Conservation (phyloP, 2,329 filamentous ascomycete genomes). For the Lomentospora prolificans region DNA sequence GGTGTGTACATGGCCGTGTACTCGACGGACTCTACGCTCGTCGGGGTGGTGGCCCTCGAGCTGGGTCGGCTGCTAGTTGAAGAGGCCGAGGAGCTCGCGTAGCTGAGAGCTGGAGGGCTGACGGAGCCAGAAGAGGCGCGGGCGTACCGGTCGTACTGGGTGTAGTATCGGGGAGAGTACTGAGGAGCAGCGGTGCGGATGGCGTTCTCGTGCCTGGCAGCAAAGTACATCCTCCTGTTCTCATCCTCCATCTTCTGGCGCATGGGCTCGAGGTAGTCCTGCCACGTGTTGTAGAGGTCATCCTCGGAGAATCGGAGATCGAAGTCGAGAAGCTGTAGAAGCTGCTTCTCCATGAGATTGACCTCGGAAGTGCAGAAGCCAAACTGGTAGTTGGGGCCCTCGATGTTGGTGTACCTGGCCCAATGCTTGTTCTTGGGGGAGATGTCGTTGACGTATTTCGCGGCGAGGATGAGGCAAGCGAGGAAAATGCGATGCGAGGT, state of each 20-base stretch:
- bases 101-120: conserved; percentile 38
- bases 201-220: conserved; percentile 25
- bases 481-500: conserved; percentile 97
- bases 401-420: conserved; percentile 83
- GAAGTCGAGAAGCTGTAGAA: conserved; percentile 91
- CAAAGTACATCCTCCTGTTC: conserved; percentile 37
- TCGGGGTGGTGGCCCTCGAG: conserved; percentile 42
- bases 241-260: conserved; percentile 47
- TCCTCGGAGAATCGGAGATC: conserved; percentile 77
- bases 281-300: conserved; percentile 79
- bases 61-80: conserved; percentile 38
- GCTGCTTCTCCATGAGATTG: conserved; percentile 98
- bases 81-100: conserved; percentile 30
- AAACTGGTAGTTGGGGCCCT: conserved; percentile 55
- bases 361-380: conserved; percentile 93
- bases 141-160: conserved; percentile 18
- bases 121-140: conserved; percentile 24
- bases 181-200: conserved; percentile 13
- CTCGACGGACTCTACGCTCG: conserved; percentile 32
- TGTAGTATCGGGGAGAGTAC: conserved; percentile 28
- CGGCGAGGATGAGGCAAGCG: conserved; percentile 71
- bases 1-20: conserved; percentile 29
- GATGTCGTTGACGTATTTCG: conserved; percentile 97
- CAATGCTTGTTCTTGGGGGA: conserved; percentile 99
- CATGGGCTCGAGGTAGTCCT: conserved; percentile 81